Conservation (phyloP, 768 basidiomycete genomes). For the Mrakia gelida region DNA sequence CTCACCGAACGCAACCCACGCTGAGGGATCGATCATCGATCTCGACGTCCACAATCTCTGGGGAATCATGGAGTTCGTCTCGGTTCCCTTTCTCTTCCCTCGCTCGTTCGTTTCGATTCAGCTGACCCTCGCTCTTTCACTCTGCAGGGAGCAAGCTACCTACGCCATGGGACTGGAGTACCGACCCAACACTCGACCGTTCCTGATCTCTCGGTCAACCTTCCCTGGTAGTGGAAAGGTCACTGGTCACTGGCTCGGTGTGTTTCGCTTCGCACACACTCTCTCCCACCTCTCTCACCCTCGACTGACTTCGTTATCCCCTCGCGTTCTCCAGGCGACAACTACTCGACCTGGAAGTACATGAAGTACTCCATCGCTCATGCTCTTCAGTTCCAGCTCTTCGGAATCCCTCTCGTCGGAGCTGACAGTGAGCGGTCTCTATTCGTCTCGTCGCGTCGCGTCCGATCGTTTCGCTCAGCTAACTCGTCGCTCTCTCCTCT, state of each 20-base stretch:
- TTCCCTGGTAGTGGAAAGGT: slow-evolving; percentile 65
- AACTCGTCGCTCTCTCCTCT: background rate
- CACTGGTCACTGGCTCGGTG: slow-evolving; percentile 65
- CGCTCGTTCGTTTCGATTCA: background rate
- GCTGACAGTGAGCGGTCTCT: slow-evolving; percentile 58
- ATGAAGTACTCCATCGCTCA: slow-evolving; percentile 68
- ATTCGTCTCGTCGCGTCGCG: slow-evolving; percentile 42
- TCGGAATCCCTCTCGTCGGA: slow-evolving; percentile 78
- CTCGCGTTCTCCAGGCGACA: slow-evolving; percentile 51
- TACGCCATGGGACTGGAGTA: slow-evolving; percentile 43
- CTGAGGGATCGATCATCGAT: slow-evolving; percentile 55
- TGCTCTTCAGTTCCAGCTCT: slow-evolving; percentile 74
- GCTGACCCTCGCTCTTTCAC: background rate
- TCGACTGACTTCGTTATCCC: background rate
- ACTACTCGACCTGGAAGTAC: slow-evolving; percentile 64
- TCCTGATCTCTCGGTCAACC: slow-evolving; percentile 50
- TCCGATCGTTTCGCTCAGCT: background rate
- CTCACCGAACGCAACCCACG: slow-evolving; percentile 68
- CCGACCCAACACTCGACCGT: slow-evolving; percentile 57
- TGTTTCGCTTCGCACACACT: no score
- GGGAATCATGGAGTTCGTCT: slow-evolving; percentile 56
- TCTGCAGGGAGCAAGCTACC: slow-evolving; percentile 47
- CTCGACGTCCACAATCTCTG: slow-evolving; percentile 51
- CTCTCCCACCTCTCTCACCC: background rate
- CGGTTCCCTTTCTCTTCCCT: slow-evolving; percentile 38